phyloP scores from a whole-genome alignment of 2,329 filamentous ascomycete genomes.

The Gnomoniopsis smithogilvyi region DNA sequence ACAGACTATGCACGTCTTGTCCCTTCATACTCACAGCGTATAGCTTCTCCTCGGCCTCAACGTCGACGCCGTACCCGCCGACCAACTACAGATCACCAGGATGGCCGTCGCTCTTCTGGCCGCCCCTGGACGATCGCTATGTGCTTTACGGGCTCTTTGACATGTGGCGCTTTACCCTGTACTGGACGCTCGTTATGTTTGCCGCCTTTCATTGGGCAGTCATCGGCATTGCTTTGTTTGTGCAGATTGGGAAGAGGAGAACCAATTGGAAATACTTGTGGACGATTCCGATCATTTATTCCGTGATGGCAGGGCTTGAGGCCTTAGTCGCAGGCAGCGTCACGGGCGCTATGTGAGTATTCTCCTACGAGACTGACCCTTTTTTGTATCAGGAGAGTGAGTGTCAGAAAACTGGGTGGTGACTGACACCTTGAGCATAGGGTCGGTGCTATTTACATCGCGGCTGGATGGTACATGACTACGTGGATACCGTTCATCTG shows the following conservation, averaged over 20 bases:
- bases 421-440: constrained; percentile 38
- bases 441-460: constrained; percentile 74
- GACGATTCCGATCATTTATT: constrained; percentile 69
- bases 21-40: neutral
- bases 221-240: constrained; percentile 66
- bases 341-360: constrained; percentile 71
- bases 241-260: constrained; percentile 60
- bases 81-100: constrained; percentile 62
- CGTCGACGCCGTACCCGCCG: constrained; percentile 33
- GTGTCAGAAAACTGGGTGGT: neutral
- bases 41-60: constrained; percentile 16
- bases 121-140: constrained; percentile 49
- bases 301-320: constrained; percentile 69
- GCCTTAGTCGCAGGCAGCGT: constrained; percentile 78
- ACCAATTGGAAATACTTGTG: constrained; percentile 62
- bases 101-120: constrained; percentile 83
- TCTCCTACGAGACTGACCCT: neutral
- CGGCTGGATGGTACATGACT: constrained; percentile 85
- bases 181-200: constrained; percentile 83
- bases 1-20: neutral
- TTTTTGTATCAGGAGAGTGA: neutral
- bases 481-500: constrained; percentile 92
- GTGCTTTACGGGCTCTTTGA: constrained; percentile 72
- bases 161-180: constrained; percentile 82
- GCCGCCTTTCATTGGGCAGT: constrained; percentile 71